Evolutionary conservation across 176 grass and related monocot species (phyloP), one percentile per base, ranked within the genome.

Genomic region (Areca catechu): DNA sequence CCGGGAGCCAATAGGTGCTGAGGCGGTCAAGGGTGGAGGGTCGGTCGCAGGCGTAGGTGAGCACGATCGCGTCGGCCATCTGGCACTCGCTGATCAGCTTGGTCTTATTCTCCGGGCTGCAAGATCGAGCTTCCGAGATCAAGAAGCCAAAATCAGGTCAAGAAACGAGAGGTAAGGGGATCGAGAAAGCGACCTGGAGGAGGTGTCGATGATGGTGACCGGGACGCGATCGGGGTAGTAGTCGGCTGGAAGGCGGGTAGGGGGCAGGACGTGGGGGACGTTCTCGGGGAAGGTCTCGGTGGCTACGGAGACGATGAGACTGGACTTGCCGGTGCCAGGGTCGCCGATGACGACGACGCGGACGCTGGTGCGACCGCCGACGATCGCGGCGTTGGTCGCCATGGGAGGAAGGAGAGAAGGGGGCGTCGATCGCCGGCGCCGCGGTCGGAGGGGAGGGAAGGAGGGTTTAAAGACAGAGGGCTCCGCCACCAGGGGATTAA

Each of bases 131-230:
- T 43, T 12, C 34, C 34, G 1, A 43, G 10, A 12, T 43, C 34
- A 43, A 43, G 9, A 43, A 43, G 1, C 34, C 9, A 43, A 43
- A 43, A 2, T 43, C 19, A 50, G 22, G 6, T 30, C 65, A 62
- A 49, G n/a, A 75, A 29, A 58, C 12, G 14, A 9, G 5, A 0
- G 9, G 15, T 16, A 4, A 4, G 48, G 19, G 62, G 24, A 25
- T 4, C 5, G 19, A 7, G 49, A 4, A 15, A 30, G 16, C 0
- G 1, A 98, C 94, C 84, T 80, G 15, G 94, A 78, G 15, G 88
- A 98, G 3, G 84, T 98, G 68, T 89, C 88, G 56, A 92, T 75
- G 83, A 98, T 92, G 73, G 81, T 98, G 85, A 98, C 83, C 60
- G 88, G 94, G 19, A 98, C 93, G 60, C 88, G 81, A 78, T 98